phyloP scores from a whole-genome alignment of 2,329 filamentous ascomycete genomes.

The Herpotrichia juniperi region DNA sequence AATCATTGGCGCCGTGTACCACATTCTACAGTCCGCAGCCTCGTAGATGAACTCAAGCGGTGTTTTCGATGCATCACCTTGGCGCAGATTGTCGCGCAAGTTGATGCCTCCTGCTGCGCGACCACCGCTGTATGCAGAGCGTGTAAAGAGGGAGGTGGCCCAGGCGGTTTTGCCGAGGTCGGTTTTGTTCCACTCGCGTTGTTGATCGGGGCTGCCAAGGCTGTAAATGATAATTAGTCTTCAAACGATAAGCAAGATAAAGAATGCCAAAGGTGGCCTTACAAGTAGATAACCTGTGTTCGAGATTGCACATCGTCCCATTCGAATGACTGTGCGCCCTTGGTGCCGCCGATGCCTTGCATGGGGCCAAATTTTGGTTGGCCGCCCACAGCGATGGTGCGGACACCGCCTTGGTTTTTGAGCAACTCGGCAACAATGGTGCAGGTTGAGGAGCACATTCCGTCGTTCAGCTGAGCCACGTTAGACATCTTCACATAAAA shows the following conservation, averaged over 20 bases:
- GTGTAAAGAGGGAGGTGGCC: conserved; percentile 40
- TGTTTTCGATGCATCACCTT: conserved; percentile 43
- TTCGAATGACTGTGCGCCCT: conserved; percentile 48
- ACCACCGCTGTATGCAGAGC: conserved; percentile 30
- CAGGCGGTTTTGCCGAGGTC: conserved; percentile 40
- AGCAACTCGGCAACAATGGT: conserved; percentile 54
- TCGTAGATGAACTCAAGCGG: conserved; percentile 51
- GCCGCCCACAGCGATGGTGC: conserved; percentile 51
- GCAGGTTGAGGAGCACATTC: conserved; percentile 55
- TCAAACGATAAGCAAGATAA: not conserved
- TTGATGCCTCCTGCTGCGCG: conserved; percentile 39
- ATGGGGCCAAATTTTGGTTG: conserved; percentile 49
- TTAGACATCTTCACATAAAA: conserved; percentile 4
- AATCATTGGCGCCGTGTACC: conserved; percentile 45
- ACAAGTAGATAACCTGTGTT: conserved; percentile 38
- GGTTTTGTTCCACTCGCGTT: conserved; percentile 32
- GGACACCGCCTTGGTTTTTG: conserved; percentile 51
- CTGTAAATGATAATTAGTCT: conserved; percentile 8
- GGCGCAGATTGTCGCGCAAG: conserved; percentile 45
- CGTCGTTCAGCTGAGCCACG: conserved; percentile 42
- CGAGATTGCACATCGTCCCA: conserved; percentile 41
- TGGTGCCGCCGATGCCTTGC: conserved; percentile 53
- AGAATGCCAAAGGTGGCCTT: conserved; percentile 3
- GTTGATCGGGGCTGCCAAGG: conserved; percentile 37
- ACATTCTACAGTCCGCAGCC: conserved; percentile 49